These are phyloP conservation scores for Suillus placidus DNA, from an alignment of 768 basidiomycete genomes.

Conservation along the genomic window DNA sequence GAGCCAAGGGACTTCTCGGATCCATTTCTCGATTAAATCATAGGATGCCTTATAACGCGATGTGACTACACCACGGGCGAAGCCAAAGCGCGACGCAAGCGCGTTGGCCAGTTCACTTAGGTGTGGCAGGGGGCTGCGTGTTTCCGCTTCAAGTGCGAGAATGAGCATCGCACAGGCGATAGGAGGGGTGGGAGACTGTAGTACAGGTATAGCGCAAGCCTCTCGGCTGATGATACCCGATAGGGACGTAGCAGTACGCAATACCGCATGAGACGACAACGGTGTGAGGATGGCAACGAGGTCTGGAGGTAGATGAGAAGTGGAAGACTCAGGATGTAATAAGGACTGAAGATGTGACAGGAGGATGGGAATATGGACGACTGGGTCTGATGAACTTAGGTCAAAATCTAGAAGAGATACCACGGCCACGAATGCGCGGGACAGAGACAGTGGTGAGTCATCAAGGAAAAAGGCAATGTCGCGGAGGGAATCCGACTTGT, in stretches of 20 bases:
- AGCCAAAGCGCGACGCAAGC: slow-evolving; percentile 54
- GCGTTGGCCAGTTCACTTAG: slow-evolving; percentile 58
- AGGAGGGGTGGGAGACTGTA: slow-evolving; percentile 42
- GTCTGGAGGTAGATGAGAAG: slow-evolving; percentile 34
- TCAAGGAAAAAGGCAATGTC: slow-evolving; percentile 71
- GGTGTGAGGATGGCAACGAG: slow-evolving; percentile 41
- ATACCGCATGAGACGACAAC: slow-evolving; percentile 43
- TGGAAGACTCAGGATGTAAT: slow-evolving; percentile 31
- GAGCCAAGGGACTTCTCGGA: slow-evolving; percentile 74
- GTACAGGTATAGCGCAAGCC: slow-evolving; percentile 44
- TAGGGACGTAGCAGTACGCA: slow-evolving; percentile 46
- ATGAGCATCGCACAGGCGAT: slow-evolving; percentile 73
- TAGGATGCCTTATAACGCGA: slow-evolving; percentile 68
- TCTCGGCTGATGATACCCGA: slow-evolving; percentile 46
- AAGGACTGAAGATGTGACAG: slow-evolving; percentile 52
- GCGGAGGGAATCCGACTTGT: slow-evolving; percentile 64
- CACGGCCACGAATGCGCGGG: slow-evolving; percentile 57
- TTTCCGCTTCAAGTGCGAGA: slow-evolving; percentile 71
- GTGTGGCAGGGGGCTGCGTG: slow-evolving; percentile 51
- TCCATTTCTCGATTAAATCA: slow-evolving; percentile 60
- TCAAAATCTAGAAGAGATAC: slow-evolving; percentile 54
- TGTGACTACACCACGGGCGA: slow-evolving; percentile 60
- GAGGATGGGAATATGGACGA: slow-evolving; percentile 58
- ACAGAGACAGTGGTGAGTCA: slow-evolving; percentile 51
- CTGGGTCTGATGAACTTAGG: slow-evolving; percentile 58